Evolutionary conservation across 306 rosid genomes (phyloP), one percentile per base, ranked within the genome.

Genomic region (Fragaria ananassa): DNA sequence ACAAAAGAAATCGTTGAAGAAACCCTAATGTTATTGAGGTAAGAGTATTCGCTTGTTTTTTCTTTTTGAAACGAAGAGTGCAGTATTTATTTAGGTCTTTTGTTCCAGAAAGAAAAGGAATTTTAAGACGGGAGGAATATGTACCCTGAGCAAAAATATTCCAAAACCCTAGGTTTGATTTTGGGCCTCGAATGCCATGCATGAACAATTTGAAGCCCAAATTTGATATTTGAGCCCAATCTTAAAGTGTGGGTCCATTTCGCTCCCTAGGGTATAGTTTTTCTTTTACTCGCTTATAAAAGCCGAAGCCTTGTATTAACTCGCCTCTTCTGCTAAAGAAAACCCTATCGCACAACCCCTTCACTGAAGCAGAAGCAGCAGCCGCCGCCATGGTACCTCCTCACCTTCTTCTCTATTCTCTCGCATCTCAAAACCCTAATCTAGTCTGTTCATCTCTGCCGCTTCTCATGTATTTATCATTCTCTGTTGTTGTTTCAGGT

Each of bases 321-420:
- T 27, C 10, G 37, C 39, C 78, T 6, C 58, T 35, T n/a, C 81
- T 34, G 78, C 77, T 10, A 18, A n/a, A 3, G 13, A 31, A 31
- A 21, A 56, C 25, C 69, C 46, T 64, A 64, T 64, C 69, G 46
- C 66, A 10, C 4, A 53, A 45, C 64, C 71, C 74, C n/a, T 51
- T 46, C 61, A 19, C 74, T 15, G 70, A 21, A 60, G 75, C 71
- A 72, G 75, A 51, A 68, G 78, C 27, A 58, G 63, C 77, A 57
- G 8, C 80, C 9, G 85, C 83, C 71, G 81, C 88, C 80, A 93
- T 93, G 98, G 98, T 89, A 86, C 27, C 7, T 9, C 51, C 1
- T 1, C 14, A 25, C 4, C 44, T 35, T 39, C 41, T 6, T 50
- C 4, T 31, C 9, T 18, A 7, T 14, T 1, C 9, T 19, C 67